Percentiles rank a stretch among this genome's conserved stretches.
Evolutionary conservation across 2,329 filamentous ascomycete genomes (phyloP).

Genomic region (Aspergillus floridensis): DNA sequence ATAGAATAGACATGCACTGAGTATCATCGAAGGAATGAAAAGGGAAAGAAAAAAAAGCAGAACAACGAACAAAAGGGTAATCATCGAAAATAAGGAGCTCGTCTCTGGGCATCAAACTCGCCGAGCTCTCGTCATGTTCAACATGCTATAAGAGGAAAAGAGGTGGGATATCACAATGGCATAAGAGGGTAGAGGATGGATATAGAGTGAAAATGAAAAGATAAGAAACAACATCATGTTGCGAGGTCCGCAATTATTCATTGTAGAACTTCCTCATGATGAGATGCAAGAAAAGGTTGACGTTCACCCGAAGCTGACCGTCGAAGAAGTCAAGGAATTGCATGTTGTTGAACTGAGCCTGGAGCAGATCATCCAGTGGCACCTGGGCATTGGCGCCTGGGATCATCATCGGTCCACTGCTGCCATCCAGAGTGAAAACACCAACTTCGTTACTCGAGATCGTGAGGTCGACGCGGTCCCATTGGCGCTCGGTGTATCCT

Average conservation of each 20-base stretch:
- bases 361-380: slow-evolving; percentile 86
- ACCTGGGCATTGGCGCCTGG: slow-evolving; percentile 87
- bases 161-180: slow-evolving; percentile 11
- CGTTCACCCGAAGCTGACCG: slow-evolving; percentile 81
- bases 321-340: slow-evolving; percentile 97
- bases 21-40: not conserved
- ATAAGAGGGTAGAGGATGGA: slow-evolving; percentile 2
- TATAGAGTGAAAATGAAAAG: slow-evolving; percentile 10
- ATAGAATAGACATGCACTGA: slow-evolving; percentile 10
- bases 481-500: slow-evolving; percentile 77
- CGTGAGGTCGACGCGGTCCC: slow-evolving; percentile 89
- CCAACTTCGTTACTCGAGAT: slow-evolving; percentile 93
- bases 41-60: not conserved
- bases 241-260: slow-evolving; percentile 31
- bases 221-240: slow-evolving; percentile 18
- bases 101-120: not conserved
- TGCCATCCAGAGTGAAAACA: slow-evolving; percentile 88
- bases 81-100: not conserved
- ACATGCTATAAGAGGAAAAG: slow-evolving; percentile 13
- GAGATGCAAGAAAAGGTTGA: slow-evolving; percentile 93
- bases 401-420: slow-evolving; percentile 89
- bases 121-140: slow-evolving; percentile 8
- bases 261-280: slow-evolving; percentile 98
- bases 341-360: slow-evolving; percentile 95
- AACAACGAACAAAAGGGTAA: slow-evolving; percentile 5